Conservation (phyloP, 2,329 filamentous ascomycete species). For the Colletotrichum sp. region DNA sequence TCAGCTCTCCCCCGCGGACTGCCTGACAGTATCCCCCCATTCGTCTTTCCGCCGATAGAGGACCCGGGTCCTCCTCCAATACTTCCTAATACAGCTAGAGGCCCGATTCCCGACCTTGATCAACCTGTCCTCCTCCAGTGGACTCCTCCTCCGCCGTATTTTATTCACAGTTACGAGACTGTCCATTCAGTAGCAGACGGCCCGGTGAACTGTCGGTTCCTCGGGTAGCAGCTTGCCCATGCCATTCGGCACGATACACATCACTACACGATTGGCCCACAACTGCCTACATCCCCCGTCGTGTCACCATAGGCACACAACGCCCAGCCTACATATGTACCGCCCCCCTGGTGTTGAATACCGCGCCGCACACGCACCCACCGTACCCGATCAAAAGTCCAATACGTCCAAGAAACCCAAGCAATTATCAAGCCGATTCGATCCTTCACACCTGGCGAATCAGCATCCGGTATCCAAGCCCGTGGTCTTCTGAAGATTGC, state of each 20-base stretch:
- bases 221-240: neutral
- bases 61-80: neutral
- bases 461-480: neutral
- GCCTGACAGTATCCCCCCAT: neutral
- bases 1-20: neutral
- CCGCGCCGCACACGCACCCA: neutral
- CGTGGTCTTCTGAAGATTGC: neutral
- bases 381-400: neutral
- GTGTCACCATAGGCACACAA: neutral
- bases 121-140: neutral
- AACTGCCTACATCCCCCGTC: neutral
- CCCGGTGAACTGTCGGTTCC: neutral
- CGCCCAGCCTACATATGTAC: neutral
- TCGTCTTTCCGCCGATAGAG: neutral
- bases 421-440: constrained; percentile 12
- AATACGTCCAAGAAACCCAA: constrained; percentile 11
- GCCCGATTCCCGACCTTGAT: neutral
- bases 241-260: neutral
- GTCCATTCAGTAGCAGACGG: neutral
- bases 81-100: neutral
- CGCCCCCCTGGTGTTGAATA: neutral
- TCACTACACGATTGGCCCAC: neutral
- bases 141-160: neutral
- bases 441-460: neutral
- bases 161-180: neutral